Base-by-base conservation (phyloP, 331 rosid genomes). In the Pyrus hybrid region DNA sequence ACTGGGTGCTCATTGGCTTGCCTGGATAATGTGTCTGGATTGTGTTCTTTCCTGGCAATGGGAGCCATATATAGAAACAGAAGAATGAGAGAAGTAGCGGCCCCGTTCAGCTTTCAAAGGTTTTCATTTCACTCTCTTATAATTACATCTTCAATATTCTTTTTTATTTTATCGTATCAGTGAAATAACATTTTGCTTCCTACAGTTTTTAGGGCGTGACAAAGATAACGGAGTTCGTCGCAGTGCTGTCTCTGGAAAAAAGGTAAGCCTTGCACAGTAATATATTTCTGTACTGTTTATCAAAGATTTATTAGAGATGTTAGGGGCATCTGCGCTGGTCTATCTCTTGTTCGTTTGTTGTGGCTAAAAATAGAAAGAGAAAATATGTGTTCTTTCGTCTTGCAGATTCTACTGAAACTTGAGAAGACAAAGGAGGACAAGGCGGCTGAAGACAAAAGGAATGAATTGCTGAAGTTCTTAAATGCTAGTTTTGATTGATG, bases 61-160 rank as follows among this genome's bases (percentile, higher is more conserved):
- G 91, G 97, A 91, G 96, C 85, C 82, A 75, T 81, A 81, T 91
- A 81, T 86, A 94, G 99, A 94, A 92, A 85, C 88, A 84, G 95
- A 86, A 81, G 72, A 88, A 85, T 82, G 89, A 83, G 74, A 86
- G 93, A 81, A 75, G 81, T 29, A 80, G 89, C 70, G 73, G 97
- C 77, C 97, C 99, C 28, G 96, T 94, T 73, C 97, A 84, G 92
- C 96, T 94, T 78, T 94, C 97, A 13, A 94, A 92, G 99, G 97
- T 94, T 86, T 77, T 70, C 56, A 71, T 63, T 63, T 64, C 29
- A 17, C 75, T 49, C 79, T 49, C 47, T 64, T 22, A 78, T 80
- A 53, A 47, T 71, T 70, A 10, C 45, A 68, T n/a, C 22, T 73
- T 67, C 58, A 32, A 41, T 41, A 10, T 41, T 41, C 14, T 20